These are phyloP conservation scores for Colletotrichum tropicicola DNA, from an alignment of 2,329 filamentous ascomycete genomes.

Conservation along the genomic window DNA sequence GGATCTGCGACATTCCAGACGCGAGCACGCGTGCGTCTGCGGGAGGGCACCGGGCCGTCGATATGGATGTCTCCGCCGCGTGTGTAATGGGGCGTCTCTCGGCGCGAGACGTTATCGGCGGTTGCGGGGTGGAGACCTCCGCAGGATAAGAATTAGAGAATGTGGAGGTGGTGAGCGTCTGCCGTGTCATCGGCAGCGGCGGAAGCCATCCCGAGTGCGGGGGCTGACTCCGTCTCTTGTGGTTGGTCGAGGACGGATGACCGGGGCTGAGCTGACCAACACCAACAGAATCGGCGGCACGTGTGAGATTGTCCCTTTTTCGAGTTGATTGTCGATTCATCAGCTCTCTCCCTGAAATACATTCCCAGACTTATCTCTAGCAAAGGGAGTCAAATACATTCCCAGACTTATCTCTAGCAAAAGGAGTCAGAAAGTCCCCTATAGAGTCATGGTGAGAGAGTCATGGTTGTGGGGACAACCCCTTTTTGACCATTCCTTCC, in stretches of 20 bases:
- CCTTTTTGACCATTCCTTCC: too few relatives aligned
- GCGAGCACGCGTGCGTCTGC: too few relatives aligned
- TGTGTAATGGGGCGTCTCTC: not conserved
- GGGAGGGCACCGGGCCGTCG: not conserved
- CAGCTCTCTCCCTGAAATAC: too few relatives aligned
- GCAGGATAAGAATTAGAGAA: slow-evolving; percentile 2
- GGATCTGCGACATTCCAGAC: not conserved
- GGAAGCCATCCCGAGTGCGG: not conserved
- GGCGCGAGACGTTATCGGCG: not conserved
- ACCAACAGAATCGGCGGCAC: too few relatives aligned
- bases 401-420: not conserved
- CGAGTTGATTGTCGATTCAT: not conserved
- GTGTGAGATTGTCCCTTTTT: not conserved
- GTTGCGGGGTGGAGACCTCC: slow-evolving; percentile 24
- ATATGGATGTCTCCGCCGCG: not conserved
- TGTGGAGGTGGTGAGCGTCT: not conserved
- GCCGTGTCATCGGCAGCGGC: not conserved
- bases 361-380: not conserved
- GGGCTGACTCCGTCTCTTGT: too few relatives aligned
- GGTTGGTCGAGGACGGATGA: not conserved
- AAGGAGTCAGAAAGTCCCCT: not conserved
- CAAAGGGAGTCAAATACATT: not conserved
- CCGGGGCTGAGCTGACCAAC: not conserved
- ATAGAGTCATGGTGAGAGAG: not conserved
- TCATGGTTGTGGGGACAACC: too few relatives aligned